Conservation (phyloP, 2,329 filamentous ascomycete species). For the Hypoxylon sp. region DNA sequence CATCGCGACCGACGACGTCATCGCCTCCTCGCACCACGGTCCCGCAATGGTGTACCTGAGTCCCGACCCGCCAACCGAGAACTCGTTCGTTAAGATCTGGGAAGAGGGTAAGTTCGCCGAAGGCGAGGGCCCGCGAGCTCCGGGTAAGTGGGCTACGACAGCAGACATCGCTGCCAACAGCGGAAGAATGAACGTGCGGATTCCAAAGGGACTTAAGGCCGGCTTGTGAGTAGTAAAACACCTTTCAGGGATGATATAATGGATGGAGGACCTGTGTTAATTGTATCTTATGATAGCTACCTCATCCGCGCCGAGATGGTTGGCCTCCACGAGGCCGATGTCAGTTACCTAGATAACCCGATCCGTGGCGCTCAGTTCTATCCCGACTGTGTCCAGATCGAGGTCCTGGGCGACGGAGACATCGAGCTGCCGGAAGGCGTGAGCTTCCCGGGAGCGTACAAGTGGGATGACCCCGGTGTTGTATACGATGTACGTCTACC, state of each 20-base stretch:
- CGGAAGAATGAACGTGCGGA: constrained; percentile 28
- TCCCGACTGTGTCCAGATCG: constrained; percentile 38
- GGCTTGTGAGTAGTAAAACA: constrained; percentile 27
- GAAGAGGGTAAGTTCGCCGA: constrained; percentile 33
- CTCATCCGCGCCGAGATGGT: constrained; percentile 62
- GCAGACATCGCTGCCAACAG: constrained; percentile 27
- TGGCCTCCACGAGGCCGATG: constrained; percentile 56
- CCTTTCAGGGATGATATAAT: no score
- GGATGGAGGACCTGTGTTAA: neutral
- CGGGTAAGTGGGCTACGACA: constrained; percentile 35
- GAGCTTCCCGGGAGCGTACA: constrained; percentile 36
- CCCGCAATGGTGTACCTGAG: constrained; percentile 35
- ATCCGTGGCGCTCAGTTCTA: constrained; percentile 43
- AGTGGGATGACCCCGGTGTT: constrained; percentile 32
- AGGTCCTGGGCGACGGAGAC: constrained; percentile 37
- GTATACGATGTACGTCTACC: constrained; percentile 28
- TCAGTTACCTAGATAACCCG: constrained; percentile 31
- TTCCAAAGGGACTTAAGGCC: constrained; percentile 35
- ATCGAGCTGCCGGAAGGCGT: constrained; percentile 30
- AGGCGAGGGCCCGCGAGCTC: constrained; percentile 17
- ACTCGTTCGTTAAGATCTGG: constrained; percentile 39
- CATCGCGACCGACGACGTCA: constrained; percentile 29
- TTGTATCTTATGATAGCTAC: constrained; percentile 55
- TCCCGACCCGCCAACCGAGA: constrained; percentile 29
- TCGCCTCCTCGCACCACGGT: constrained; percentile 32